Evolutionary conservation across 140 eudicot genomes (phyloP), one percentile per base, ranked within the genome.

Genomic region (Ambrosia hybrid): DNA sequence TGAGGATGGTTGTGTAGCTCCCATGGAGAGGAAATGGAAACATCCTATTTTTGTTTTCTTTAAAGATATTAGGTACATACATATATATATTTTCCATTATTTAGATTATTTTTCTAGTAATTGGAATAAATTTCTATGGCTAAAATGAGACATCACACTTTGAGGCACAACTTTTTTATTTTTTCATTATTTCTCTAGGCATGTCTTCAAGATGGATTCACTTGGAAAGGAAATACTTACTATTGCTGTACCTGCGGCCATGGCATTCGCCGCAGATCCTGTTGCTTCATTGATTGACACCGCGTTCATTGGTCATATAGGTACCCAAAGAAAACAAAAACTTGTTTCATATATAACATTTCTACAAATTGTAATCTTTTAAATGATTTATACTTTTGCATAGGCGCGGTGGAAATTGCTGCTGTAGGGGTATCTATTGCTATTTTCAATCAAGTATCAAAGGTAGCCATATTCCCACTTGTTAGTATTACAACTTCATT

Each of bases 251-350:
- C 95, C 91, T 14, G 95, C 95, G 14, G 86, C 91, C 51, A 41
- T 88, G 81, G 95, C 95, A 7, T 83, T 88, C 48, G 85, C 91
- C 6, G 91, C 95, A 17, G 95, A 85, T 60, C 95, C 95, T 59
- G 30, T 88, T 26, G 95, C 95, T 57, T 88, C 95, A 61, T 75
- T 88, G 9, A 83, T 88, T 14, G 95, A 88, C 73, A 88, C 95
- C 3, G 86, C 85, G 0, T 88, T 85, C 70, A 81, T 85, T 45
- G 95, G 95, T 72, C 95, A 49, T 61, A 51, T 88, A 75, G 95
- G 95, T 88, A 75, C 4, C 13, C 63, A 61, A 61, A 61, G 4
- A 34, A 59, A 59, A n/a, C 15, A n/a, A n/a, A n/a, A n/a, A n/a
- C n/a, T n/a, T n/a, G n/a, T n/a, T n/a, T n/a, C n/a, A n/a, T n/a